Base-by-base conservation (phyloP, 2,329 filamentous ascomycete genomes). In the Lecanosticta acicola region DNA sequence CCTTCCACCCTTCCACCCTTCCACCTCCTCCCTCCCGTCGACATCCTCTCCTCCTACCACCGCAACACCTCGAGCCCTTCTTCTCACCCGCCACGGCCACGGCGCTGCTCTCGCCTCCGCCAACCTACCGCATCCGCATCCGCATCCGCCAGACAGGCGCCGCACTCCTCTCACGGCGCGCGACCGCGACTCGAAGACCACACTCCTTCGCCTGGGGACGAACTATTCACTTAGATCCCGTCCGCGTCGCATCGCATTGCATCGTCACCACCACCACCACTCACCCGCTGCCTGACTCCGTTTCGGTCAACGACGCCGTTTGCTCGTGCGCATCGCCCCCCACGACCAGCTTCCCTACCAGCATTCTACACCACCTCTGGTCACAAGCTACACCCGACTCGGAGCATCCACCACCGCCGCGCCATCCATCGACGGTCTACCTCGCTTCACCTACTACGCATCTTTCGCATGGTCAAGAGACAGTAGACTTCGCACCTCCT, bases 221-320 rank as follows among this genome's bases (percentile, higher is more conserved):
- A 64, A 53, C 61, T 64, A 62, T 64, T 64, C 51, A 63, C 51
- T 64, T 62, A 62, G 61, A 53, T 49, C 55, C 59, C 56, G 57
- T 55, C 51, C 21, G 41, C 35, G 34, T 33, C 39, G 34, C 39
- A 46, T 39, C 19, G 8, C 45, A 32, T 32, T 36, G 4, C 29
- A 32, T 21, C 19, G 11, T 29, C 47, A 32, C 29, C 41, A 41
- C 16, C 32, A 17, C 11, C 16, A 32, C 16, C 39, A 32, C 33
- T 24, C 38, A 36, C 26, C 48, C 18, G 19, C 42, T 20, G 18
- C 26, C 10, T 40, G 42, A 51, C 34, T 29, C 29, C 32, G 8
- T 33, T 40, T 32, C 43, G 39, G 18, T 20, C 40, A 9, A n/a
- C n/a, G 36, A 41, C 37, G 39, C 18, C 37, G 43, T 32, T 41